Conservation (phyloP, 23 red algal species). For the Pyropia haitanensis region DNA sequence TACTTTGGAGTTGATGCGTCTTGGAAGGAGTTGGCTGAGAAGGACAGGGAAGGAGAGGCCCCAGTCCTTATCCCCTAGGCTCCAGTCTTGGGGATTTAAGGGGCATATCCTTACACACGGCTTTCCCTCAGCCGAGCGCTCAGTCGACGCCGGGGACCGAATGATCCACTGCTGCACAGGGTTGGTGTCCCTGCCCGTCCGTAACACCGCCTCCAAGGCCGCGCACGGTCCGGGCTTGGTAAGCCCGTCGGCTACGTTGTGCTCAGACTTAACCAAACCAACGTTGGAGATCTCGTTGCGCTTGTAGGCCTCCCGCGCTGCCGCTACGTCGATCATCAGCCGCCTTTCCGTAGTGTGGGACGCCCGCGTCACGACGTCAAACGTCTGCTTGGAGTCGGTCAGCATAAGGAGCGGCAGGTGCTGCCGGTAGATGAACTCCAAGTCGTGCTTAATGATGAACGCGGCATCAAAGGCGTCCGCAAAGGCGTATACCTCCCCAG, state of each 20-base stretch:
- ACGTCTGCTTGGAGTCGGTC: slow-evolving; percentile 33
- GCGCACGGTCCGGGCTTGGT: neutral
- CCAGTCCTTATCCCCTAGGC: no score
- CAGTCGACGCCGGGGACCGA: no score
- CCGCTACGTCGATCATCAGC: slow-evolving; percentile 16
- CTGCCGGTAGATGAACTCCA: neutral
- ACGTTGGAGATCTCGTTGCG: slow-evolving; percentile 13
- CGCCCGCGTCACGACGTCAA: slow-evolving; percentile 11
- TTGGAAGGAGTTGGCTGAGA: no score
- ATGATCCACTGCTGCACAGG: slow-evolving; percentile 11
- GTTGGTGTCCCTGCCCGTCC: neutral
- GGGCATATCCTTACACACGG: no score
- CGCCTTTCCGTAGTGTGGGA: neutral
- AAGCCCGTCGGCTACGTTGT: slow-evolving; percentile 15
- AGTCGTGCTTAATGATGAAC: slow-evolving; percentile 11
- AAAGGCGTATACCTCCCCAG: slow-evolving; percentile 24
- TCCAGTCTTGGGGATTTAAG: no score
- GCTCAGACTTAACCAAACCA: slow-evolving; percentile 5
- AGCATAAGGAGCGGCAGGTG: slow-evolving; percentile 6
- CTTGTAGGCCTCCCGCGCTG: slow-evolving; percentile 9
- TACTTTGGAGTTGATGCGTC: no score
- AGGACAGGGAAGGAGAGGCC: no score
- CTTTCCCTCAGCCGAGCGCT: no score
- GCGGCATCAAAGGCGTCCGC: slow-evolving; percentile 25
- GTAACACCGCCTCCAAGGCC: slow-evolving; percentile 1